Evolutionary conservation across 257 asterid species (phyloP), one percentile per base, ranked within the genome.

Genomic region (Solanum habrochaites): DNA sequence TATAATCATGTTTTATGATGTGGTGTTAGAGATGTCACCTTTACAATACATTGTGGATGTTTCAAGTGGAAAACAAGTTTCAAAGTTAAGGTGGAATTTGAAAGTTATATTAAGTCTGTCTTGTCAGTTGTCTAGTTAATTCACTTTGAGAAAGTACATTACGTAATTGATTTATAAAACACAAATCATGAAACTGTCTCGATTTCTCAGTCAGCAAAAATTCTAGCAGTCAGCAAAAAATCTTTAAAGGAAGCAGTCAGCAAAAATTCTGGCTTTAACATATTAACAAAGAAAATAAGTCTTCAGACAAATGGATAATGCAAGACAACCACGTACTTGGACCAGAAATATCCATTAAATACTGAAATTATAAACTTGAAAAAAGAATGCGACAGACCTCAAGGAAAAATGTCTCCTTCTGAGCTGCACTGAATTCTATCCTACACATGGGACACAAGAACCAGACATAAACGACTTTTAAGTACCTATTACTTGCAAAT

Each of bases 381-480:
- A 92, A 73, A 39, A 73, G 52, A 73, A 73, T 73, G 82, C 1
- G 64, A 78, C 83, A 27, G 64, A 96, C 99, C 98, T 95, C 96
- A 82, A 90, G 90, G 90, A 97, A 94, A 91, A 94, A 89, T 86
- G 93, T 87, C 91, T 95, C 98, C 93, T 92, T 95, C 87, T 93
- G 98, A 58, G 92, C 91, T 87, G 90, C 92, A 82, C 96, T 86
- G 89, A 97, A 94, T 85, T 95, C 99, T 67, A 94, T 91, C 99
- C 99, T 96, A 83, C 85, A 89, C 66, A 89, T 87, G 82, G 87
- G 90, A 87, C 75, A 90, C 64, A 86, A 39, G 88, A 90, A 88
- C 83, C 83, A 45, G 83, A 25, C 40, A 78, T 78, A 40, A 78
- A 78, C 66, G 20, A 45, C 62, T 42, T 27, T 75, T n/a, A 77